Evolutionary conservation across 768 basidiomycete genomes (phyloP).

Genomic region (Leccinum barrowsii): DNA sequence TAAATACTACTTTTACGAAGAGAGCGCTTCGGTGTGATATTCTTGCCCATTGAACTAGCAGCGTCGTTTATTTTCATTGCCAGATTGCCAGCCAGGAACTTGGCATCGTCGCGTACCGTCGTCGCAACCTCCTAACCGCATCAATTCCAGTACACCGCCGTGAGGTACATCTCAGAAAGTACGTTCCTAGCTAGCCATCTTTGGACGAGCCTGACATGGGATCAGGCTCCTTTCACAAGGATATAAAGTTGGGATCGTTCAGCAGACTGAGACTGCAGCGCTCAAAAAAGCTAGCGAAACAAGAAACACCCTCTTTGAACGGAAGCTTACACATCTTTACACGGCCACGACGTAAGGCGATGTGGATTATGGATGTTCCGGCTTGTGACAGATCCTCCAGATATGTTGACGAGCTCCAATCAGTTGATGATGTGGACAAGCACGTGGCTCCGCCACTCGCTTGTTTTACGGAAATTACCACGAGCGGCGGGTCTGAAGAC

Average conservation of each 20-base stretch:
- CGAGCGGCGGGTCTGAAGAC: constrained; percentile 14
- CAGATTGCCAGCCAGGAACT: constrained; percentile 75
- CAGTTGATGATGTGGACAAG: constrained; percentile 57
- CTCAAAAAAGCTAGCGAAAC: constrained; percentile 82
- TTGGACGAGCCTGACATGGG: background rate
- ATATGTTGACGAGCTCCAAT: constrained; percentile 78
- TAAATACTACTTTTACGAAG: constrained; percentile 78
- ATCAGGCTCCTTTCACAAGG: constrained; percentile 70
- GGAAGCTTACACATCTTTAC: constrained; percentile 73
- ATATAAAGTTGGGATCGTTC: constrained; percentile 78
- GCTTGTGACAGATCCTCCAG: constrained; percentile 37
- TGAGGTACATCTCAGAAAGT: constrained; percentile 77
- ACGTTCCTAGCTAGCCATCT: constrained; percentile 8
- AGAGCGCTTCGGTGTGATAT: constrained; percentile 68
- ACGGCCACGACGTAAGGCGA: constrained; percentile 78
- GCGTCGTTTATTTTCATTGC: constrained; percentile 10
- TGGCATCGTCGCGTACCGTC: constrained; percentile 68
- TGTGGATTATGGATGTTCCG: background rate
- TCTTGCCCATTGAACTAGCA: background rate
- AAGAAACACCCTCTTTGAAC: constrained; percentile 66
- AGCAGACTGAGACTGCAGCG: constrained; percentile 84
- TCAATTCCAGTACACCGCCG: constrained; percentile 68
- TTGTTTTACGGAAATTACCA: constrained; percentile 57
- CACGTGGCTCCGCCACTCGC: constrained; percentile 65
- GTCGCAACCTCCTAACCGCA: constrained; percentile 73